Percentiles rank a stretch among this genome's conserved stretches.
Conservation (phyloP, 345 rosid genomes). For the Ceriops tagal region DNA sequence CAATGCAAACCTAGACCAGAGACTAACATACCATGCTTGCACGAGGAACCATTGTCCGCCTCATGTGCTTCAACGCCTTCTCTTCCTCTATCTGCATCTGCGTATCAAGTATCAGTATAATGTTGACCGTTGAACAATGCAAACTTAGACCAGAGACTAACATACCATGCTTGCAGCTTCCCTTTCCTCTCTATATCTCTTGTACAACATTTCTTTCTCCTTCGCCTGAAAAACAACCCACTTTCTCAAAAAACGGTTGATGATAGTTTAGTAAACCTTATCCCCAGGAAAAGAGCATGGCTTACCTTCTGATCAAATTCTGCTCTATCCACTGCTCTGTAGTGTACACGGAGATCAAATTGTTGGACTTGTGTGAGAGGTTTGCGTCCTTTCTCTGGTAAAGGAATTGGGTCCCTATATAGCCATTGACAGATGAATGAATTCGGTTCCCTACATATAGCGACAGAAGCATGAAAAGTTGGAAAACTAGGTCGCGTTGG, state of each 20-base stretch:
- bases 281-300: slow-evolving; percentile 1
- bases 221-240: slow-evolving; percentile 47
- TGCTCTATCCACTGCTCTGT: slow-evolving; percentile 74
- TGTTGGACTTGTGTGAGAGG: slow-evolving; percentile 83
- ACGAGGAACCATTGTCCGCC: slow-evolving; percentile 86
- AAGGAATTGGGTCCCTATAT: slow-evolving; percentile 80
- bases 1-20: not conserved
- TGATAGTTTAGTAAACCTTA: no score
- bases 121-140: not conserved
- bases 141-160: not conserved
- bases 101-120: not conserved
- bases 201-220: slow-evolving; percentile 77
- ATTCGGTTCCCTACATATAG: not conserved
- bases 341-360: slow-evolving; percentile 59
- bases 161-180: slow-evolving; percentile 80
- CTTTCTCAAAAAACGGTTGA: not conserved
- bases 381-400: slow-evolving; percentile 77
- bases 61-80: slow-evolving; percentile 77
- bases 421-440: not conserved
- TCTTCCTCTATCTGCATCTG: slow-evolving; percentile 77
- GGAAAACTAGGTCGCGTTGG: no score
- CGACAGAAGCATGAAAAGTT: not conserved
- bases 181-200: slow-evolving; percentile 91
- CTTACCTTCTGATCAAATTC: slow-evolving; percentile 86
- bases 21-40: slow-evolving; percentile 64